A percentile compares a stretch with the other conserved stretches of the same genome.
Conservation (phyloP, 306 rosid species). For the Rosa persica region DNA sequence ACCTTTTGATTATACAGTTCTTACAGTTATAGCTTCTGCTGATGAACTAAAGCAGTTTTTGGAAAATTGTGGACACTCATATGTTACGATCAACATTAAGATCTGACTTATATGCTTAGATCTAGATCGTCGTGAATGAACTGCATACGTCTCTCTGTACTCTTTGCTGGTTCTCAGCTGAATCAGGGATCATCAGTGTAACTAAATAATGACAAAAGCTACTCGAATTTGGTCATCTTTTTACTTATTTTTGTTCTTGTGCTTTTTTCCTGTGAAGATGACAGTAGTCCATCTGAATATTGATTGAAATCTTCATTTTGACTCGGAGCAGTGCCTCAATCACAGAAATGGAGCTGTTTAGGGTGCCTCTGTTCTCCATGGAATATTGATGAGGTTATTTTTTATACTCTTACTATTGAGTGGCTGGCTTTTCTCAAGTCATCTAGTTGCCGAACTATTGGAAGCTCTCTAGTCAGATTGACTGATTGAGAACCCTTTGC, state of each 20-base stretch:
- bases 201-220: not conserved
- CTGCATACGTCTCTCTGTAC: not conserved
- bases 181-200: not conserved
- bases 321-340: not conserved
- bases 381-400: not conserved
- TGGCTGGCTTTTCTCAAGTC: not conserved
- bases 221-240: not conserved
- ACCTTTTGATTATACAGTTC: not conserved
- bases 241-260: not conserved
- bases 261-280: not conserved
- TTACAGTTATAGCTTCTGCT: not conserved
- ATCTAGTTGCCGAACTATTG: not conserved
- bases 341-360: not conserved
- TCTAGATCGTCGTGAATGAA: not conserved
- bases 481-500: not conserved
- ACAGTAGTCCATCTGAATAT: not conserved
- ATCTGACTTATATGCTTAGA: not conserved
- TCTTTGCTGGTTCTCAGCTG: not conserved
- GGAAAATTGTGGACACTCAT: not conserved
- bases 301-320: not conserved
- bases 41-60: not conserved
- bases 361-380: not conserved
- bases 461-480: not conserved
- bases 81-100: not conserved
- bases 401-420: not conserved